These are phyloP conservation scores for Penicillium sp. DNA, from an alignment of 2,329 filamentous ascomycete genomes.

Conservation along the genomic window DNA sequence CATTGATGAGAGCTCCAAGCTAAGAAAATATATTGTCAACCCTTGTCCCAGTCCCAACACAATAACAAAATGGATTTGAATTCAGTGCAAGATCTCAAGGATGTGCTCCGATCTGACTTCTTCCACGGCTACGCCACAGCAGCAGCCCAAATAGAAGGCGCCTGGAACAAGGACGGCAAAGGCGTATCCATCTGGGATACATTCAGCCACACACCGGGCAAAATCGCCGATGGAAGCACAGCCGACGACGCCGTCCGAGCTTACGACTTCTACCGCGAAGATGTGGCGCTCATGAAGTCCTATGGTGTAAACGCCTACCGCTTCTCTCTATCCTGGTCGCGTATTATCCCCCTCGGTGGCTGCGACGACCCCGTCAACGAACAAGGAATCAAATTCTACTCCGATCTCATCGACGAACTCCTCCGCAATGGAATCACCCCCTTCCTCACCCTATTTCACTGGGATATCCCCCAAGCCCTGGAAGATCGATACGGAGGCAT, in stretches of 20 bases:
- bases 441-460: slow-evolving; percentile 77
- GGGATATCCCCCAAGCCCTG: slow-evolving; percentile 73
- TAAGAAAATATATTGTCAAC: not conserved
- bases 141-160: slow-evolving; percentile 68
- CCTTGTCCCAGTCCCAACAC: not conserved
- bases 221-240: slow-evolving; percentile 70
- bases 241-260: slow-evolving; percentile 75
- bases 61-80: slow-evolving; percentile 22
- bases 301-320: slow-evolving; percentile 71
- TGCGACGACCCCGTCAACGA: slow-evolving; percentile 73
- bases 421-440: slow-evolving; percentile 69
- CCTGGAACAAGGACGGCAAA: slow-evolving; percentile 68
- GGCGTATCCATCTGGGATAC: slow-evolving; percentile 79
- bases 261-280: slow-evolving; percentile 70
- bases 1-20: not conserved
- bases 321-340: slow-evolving; percentile 73
- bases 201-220: slow-evolving; percentile 71
- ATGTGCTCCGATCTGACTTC: slow-evolving; percentile 27
- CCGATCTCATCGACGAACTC: slow-evolving; percentile 71
- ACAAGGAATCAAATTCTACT: slow-evolving; percentile 71
- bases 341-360: slow-evolving; percentile 75
- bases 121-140: slow-evolving; percentile 33
- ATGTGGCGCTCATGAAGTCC: slow-evolving; percentile 70
- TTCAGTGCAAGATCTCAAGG: slow-evolving; percentile 28
- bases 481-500: slow-evolving; percentile 76